Conservation (phyloP, 345 rosid genomes). For the Geranium rotundifolium region DNA sequence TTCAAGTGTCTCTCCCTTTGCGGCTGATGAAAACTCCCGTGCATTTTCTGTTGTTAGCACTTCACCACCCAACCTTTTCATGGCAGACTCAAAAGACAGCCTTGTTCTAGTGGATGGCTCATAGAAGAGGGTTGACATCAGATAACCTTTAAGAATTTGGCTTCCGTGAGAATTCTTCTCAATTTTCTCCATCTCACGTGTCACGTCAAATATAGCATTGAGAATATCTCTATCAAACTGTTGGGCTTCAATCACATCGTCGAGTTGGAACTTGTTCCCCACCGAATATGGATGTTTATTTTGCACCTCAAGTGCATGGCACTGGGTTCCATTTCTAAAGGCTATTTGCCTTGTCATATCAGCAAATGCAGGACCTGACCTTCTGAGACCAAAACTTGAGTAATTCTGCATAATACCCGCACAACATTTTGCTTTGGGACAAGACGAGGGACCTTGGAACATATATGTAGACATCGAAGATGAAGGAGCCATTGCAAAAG, state of each 20-base stretch:
- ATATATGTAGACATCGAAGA: background rate
- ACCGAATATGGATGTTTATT: slow-evolving; percentile 8
- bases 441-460: background rate
- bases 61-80: slow-evolving; percentile 94
- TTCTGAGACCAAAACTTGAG: slow-evolving; percentile 11
- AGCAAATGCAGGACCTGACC: slow-evolving; percentile 14
- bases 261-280: slow-evolving; percentile 62
- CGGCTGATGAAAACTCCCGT: slow-evolving; percentile 78
- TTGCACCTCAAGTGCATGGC: slow-evolving; percentile 30
- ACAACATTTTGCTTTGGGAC: slow-evolving; percentile 9
- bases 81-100: slow-evolving; percentile 96
- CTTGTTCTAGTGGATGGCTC: slow-evolving; percentile 98
- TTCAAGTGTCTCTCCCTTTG: background rate
- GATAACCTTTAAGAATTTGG: slow-evolving; percentile 67
- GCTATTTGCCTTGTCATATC: slow-evolving; percentile 7
- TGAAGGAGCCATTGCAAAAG: slow-evolving; percentile 11
- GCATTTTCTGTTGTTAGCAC: slow-evolving; percentile 96
- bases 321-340: slow-evolving; percentile 16
- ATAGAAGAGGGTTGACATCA: slow-evolving; percentile 91
- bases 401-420: slow-evolving; percentile 13
- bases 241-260: slow-evolving; percentile 83
- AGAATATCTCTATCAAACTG: slow-evolving; percentile 81
- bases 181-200: slow-evolving; percentile 73
- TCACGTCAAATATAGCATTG: slow-evolving; percentile 65
- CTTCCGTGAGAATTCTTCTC: slow-evolving; percentile 66